A percentile compares a stretch with the other conserved stretches of the same genome.
phyloP scores from a whole-genome alignment of 805 yeast genomes.

The Spathaspora passalidarum region DNA sequence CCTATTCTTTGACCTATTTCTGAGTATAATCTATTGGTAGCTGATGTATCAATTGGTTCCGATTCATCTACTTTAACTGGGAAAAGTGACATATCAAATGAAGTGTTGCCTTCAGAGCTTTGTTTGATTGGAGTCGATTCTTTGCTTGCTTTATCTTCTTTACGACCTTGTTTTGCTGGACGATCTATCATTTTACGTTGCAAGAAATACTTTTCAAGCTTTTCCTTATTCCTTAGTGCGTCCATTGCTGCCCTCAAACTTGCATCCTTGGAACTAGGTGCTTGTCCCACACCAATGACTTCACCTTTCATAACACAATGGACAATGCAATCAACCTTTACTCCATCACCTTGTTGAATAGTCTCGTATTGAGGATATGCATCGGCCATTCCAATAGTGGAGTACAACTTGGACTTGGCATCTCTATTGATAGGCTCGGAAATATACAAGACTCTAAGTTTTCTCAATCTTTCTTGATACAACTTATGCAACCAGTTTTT shows the following conservation, averaged over 20 bases:
- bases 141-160: slow-evolving; percentile 2
- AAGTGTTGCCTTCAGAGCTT: slow-evolving; percentile 1
- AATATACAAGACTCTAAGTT: slow-evolving; percentile 30
- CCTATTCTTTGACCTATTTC: slow-evolving; percentile 33
- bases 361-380: slow-evolving; percentile 59
- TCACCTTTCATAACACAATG: slow-evolving; percentile 65
- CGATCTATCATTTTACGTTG: slow-evolving; percentile 16
- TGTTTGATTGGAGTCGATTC: neutral
- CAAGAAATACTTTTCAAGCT: slow-evolving; percentile 62
- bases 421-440: slow-evolving; percentile 48
- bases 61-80: slow-evolving; percentile 27
- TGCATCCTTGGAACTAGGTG: slow-evolving; percentile 68
- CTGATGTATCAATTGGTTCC: slow-evolving; percentile 26
- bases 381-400: slow-evolving; percentile 73
- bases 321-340: slow-evolving; percentile 54
- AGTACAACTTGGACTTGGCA: slow-evolving; percentile 78
- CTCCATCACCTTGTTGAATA: slow-evolving; percentile 43
- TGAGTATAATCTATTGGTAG: slow-evolving; percentile 40
- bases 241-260: slow-evolving; percentile 83
- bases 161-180: slow-evolving; percentile 5
- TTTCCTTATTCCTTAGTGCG: slow-evolving; percentile 57
- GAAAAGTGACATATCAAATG: slow-evolving; percentile 14
- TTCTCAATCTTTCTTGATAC: slow-evolving; percentile 43
- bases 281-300: slow-evolving; percentile 70
- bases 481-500: slow-evolving; percentile 56